Conservation (phyloP, 306 rosid species). For the Cicer yamashitae region DNA sequence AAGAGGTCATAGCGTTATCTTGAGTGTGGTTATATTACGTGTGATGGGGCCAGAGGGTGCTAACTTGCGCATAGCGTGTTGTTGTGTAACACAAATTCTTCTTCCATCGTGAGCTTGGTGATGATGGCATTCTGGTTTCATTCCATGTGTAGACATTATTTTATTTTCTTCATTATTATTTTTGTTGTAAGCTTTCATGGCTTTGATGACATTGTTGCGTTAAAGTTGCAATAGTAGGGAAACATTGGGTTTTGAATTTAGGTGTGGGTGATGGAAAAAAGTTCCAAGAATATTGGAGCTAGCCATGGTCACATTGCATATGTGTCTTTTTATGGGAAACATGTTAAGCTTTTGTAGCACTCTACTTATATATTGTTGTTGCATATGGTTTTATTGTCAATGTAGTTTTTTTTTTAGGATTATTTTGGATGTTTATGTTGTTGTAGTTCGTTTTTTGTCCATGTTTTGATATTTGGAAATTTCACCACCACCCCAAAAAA, state of each 20-base stretch:
- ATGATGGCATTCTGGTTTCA: conserved; percentile 47
- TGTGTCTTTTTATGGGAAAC: conserved; percentile 18
- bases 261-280: neutral
- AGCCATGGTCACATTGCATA: conserved; percentile 16
- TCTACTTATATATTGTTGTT: neutral
- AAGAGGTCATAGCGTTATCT: conserved; percentile 67
- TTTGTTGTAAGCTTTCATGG: conserved; percentile 33
- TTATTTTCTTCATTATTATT: neutral
- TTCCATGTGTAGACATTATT: conserved; percentile 39
- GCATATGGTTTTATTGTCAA: neutral
- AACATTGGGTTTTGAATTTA: neutral
- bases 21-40: conserved; percentile 50
- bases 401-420: no score
- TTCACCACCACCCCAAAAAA: conserved; percentile 2
- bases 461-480: conserved; percentile 25
- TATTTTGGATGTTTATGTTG: neutral
- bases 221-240: conserved; percentile 32
- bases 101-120: conserved; percentile 40
- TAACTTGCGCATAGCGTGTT: conserved; percentile 68
- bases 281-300: conserved; percentile 63
- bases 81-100: conserved; percentile 51
- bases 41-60: conserved; percentile 41
- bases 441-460: neutral
- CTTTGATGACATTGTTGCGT: neutral
- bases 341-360: neutral